Evolutionary conservation across 176 grass and related monocot genomes (phyloP).

Genomic region (Urochloa ruziziensis): DNA sequence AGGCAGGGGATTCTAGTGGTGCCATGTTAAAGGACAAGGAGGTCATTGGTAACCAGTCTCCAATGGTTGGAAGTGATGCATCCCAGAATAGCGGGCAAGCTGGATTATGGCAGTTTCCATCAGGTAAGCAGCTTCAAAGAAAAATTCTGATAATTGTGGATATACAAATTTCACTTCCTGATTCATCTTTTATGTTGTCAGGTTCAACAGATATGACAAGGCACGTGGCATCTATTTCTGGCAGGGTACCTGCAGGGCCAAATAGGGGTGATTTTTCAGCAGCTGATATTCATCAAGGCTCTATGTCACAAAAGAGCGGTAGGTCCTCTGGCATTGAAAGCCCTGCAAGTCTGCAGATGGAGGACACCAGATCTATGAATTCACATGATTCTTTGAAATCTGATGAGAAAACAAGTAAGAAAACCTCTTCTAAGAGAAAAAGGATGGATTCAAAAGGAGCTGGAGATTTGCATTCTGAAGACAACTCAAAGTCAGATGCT

Average conservation of each 20-base stretch:
- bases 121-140: slow-evolving; percentile 51
- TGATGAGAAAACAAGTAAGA: slow-evolving; percentile 82
- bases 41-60: slow-evolving; percentile 47
- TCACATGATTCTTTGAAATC: slow-evolving; percentile 90
- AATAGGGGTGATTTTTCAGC: slow-evolving; percentile 53
- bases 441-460: slow-evolving; percentile 68
- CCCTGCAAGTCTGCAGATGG: slow-evolving; percentile 73
- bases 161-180: slow-evolving; percentile 22
- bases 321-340: slow-evolving; percentile 70
- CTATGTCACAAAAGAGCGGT: slow-evolving; percentile 67
- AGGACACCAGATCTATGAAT: slow-evolving; percentile 89
- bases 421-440: slow-evolving; percentile 79
- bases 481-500: slow-evolving; percentile 74
- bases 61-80: slow-evolving; percentile 54
- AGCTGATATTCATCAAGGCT: slow-evolving; percentile 66
- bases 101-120: slow-evolving; percentile 67
- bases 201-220: slow-evolving; percentile 55
- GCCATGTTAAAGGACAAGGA: slow-evolving; percentile 76
- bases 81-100: slow-evolving; percentile 50
- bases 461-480: slow-evolving; percentile 60
- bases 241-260: slow-evolving; percentile 33
- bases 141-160: slow-evolving; percentile 27
- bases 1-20: slow-evolving; percentile 57
- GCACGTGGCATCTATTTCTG: slow-evolving; percentile 39
- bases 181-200: slow-evolving; percentile 31